These are phyloP conservation scores for Aspergillus oerlinghausenensis DNA, from an alignment of 2,329 filamentous ascomycete genomes.

Conservation along the genomic window DNA sequence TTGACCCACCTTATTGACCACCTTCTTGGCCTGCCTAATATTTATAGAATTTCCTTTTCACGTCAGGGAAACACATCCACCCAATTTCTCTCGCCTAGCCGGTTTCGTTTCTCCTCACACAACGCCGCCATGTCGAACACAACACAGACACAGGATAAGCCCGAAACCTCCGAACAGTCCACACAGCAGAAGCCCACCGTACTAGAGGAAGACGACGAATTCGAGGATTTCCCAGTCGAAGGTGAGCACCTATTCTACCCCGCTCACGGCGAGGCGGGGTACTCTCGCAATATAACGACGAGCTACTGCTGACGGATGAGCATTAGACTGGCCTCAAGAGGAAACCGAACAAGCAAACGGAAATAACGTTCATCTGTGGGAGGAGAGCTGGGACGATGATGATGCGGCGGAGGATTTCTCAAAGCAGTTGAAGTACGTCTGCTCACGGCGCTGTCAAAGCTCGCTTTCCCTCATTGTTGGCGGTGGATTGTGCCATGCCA, in stretches of 20 bases:
- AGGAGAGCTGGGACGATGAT: conserved; percentile 99
- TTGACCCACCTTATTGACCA: too few species aligned
- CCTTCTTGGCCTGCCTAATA: neutral
- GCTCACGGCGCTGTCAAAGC: neutral
- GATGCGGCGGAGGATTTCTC: conserved; percentile 97
- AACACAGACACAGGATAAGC: conserved; percentile 31
- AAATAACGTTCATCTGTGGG: conserved; percentile 82
- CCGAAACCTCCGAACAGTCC: conserved; percentile 41
- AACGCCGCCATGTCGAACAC: conserved; percentile 44
- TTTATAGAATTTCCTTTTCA: neutral
- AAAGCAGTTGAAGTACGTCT: conserved; percentile 78
- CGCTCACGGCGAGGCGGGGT: neutral
- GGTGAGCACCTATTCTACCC: conserved; percentile 49
- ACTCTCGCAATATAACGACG: neutral
- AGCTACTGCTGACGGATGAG: conserved; percentile 6
- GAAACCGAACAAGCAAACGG: conserved; percentile 67
- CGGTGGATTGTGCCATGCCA: too few species aligned
- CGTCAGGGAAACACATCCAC: neutral
- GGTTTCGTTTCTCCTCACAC: neutral
- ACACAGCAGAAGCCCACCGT: conserved; percentile 62
- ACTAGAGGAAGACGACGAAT: conserved; percentile 96
- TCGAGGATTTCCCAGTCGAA: conserved; percentile 97
- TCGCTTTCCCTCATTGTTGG: neutral
- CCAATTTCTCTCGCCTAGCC: neutral
- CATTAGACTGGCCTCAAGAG: conserved; percentile 82